Conservation (phyloP, 345 rosid species). For the Citrus reticulata region DNA sequence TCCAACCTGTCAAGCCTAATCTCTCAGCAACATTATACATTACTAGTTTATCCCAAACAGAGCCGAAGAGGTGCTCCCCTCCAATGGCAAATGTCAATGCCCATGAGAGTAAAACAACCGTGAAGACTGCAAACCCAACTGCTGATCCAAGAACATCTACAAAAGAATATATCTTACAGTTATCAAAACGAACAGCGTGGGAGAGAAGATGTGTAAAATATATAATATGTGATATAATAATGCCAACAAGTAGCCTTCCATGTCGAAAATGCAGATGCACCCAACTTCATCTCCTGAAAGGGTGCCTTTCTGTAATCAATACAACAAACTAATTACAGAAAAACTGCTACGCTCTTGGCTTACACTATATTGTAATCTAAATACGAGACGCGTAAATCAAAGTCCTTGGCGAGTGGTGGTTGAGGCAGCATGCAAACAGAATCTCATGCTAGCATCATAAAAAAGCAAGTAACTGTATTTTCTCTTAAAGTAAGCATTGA, state of each 20-base stretch:
- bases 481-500: not conserved
- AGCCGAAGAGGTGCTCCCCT: constrained; percentile 75
- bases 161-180: not conserved
- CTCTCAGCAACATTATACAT: constrained; percentile 91
- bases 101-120: constrained; percentile 65
- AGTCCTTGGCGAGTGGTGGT: not conserved
- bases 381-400: not conserved
- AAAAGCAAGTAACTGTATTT: not conserved
- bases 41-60: constrained; percentile 78
- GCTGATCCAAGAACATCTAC: constrained; percentile 85
- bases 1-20: constrained; percentile 83
- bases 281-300: not conserved
- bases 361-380: not conserved
- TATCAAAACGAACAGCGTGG: not conserved
- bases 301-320: not conserved
- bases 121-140: constrained; percentile 60
- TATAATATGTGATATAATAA: not conserved
- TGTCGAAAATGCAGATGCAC: not conserved
- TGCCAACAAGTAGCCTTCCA: not conserved
- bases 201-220: not conserved
- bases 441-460: not conserved
- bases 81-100: constrained; percentile 90
- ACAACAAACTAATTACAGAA: too few relatives aligned
- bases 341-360: not conserved
- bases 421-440: not conserved